Conservation (phyloP, 306 rosid genomes). For the Abrus precatorius region DNA sequence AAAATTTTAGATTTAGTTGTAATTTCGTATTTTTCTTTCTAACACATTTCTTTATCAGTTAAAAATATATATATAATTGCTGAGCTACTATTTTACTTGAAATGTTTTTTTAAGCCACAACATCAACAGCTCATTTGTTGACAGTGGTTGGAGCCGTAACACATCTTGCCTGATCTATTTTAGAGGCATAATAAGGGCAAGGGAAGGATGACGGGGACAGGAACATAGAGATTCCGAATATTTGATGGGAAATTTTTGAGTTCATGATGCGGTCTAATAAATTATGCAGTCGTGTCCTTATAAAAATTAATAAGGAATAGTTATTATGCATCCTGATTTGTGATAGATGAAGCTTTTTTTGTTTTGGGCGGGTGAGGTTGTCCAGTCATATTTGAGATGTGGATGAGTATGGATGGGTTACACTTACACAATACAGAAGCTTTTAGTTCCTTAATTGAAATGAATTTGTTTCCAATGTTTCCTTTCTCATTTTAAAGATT, state of each 20-base stretch:
- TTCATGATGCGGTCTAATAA: constrained; percentile 91
- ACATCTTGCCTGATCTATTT: no score
- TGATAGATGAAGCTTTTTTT: no score
- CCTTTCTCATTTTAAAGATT: not conserved
- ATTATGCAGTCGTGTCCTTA: constrained; percentile 13
- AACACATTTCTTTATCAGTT: no score
- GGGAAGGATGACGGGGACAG: constrained; percentile 91
- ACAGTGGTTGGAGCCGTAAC: no score
- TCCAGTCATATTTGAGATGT: not conserved
- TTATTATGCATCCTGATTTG: not conserved
- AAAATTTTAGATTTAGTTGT: no score
- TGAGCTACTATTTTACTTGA: no score
- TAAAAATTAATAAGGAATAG: not conserved
- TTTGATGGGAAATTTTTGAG: constrained; percentile 97
- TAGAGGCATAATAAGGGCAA: constrained; percentile 49
- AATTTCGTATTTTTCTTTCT: no score
- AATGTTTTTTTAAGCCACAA: no score
- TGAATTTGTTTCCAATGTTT: not conserved
- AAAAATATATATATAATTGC: no score
- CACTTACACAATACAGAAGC: not conserved
- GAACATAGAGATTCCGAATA: constrained; percentile 94
- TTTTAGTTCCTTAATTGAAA: not conserved
- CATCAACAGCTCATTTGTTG: no score
- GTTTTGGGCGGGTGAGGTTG: not conserved
- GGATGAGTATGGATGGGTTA: not conserved